Base-by-base conservation (phyloP, 768 basidiomycete genomes). In the Macrolepiota fuliginosa region DNA sequence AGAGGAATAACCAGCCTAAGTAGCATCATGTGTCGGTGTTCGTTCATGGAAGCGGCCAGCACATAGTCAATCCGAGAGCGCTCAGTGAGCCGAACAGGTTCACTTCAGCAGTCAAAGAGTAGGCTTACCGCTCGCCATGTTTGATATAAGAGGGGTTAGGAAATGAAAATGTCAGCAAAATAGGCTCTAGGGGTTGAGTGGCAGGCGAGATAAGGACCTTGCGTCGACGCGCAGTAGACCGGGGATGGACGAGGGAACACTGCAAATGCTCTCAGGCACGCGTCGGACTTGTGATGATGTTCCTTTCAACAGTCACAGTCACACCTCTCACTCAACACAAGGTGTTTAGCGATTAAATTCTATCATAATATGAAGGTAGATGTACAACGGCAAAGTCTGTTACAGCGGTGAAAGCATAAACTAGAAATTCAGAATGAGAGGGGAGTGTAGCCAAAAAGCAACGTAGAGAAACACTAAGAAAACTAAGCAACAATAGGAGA, bases 1-100 rank as follows among this genome's bases (percentile, higher is more conserved):
- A 95, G 65, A 98, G 85, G 80, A 96, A 98, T 64, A 98, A 77
- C 96, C 96, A 97, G 72, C 92, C 95, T 96, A 47, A 25, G 52
- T 4, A 15, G 17, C 12, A 53, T n/a, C 15, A 13, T 37, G 40
- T 6, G 11, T 29, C 3, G 6, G n/a, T n/a, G 7, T 35, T 47
- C 36, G 4, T 2, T n/a, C 25, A 9, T 36, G 25, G 37, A 47
- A 52, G 39, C n/a, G n/a, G n/a, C n/a, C n/a, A n/a, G n/a, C 56
- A 50, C 32, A 49, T 15, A 25, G 27, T 27, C 13, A 35, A 19
- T 11, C 27, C 22, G 5, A 54, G 53, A 53, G 19, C 12, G 7
- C 47, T 24, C 25, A 15, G 19, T 49, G 9, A 45, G 42, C 19
- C 7, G 9, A 45, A n/a, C 15, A 15, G 17, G 6, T 45, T 19